Evolutionary conservation across 768 basidiomycete genomes (phyloP).

Genomic region (Serendipita vermifera): DNA sequence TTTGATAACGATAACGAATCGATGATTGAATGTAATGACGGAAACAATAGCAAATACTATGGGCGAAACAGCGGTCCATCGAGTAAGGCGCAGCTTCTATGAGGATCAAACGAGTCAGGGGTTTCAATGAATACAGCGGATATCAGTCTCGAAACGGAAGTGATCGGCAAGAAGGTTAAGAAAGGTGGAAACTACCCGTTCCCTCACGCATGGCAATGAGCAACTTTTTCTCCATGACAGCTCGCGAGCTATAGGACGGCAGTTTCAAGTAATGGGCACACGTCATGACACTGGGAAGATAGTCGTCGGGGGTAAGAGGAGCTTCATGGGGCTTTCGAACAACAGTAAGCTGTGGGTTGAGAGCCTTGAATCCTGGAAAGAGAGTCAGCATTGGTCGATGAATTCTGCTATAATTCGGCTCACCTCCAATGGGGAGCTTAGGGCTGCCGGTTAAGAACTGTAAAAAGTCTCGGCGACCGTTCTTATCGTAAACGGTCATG

Average conservation of each 20-base stretch:
- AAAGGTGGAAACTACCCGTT: conserved; percentile 93
- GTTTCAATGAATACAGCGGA: no score
- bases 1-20: no score
- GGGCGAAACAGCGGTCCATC: no score
- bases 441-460: conserved; percentile 98
- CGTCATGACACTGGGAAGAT: conserved; percentile 96
- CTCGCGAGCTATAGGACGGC: conserved; percentile 86
- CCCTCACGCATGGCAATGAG: conserved; percentile 82
- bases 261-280: conserved; percentile 95
- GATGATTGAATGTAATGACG: no score
- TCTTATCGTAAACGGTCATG: conserved; percentile 65
- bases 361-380: conserved; percentile 71
- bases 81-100: no score
- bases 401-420: conserved; percentile 1
- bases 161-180: conserved; percentile 33
- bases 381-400: conserved; percentile 13
- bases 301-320: conserved; percentile 82
- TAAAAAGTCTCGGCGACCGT: conserved; percentile 71
- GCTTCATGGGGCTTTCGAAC: conserved; percentile 94
- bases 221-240: conserved; percentile 73
- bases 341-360: conserved; percentile 88
- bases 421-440: conserved; percentile 90
- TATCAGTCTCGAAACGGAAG: neutral
- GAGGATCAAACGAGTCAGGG: no score
- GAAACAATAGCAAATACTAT: no score